Base-by-base conservation (phyloP, 2,329 filamentous ascomycete species). In the Bertia moriformis region DNA sequence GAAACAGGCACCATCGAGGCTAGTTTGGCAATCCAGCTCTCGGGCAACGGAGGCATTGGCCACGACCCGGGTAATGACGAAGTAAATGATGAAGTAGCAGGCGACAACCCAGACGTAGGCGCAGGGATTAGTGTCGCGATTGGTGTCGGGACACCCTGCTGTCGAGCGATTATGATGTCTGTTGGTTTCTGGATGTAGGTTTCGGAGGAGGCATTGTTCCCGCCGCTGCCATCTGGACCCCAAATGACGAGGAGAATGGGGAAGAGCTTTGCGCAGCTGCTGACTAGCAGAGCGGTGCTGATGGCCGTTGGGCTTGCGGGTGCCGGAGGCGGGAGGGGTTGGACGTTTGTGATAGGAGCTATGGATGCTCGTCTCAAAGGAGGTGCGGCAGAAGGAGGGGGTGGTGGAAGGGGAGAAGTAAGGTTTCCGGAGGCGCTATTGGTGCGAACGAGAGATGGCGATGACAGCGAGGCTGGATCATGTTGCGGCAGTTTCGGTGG, bases 161-260 rank as follows among this genome's bases (percentile, higher is more conserved):
- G 10, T n/a, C 24, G 24, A n/a, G n/a, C n/a, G n/a, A n/a, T n/a
- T n/a, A n/a, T n/a, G n/a, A n/a, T n/a, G n/a, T n/a, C n/a, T n/a
- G n/a, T n/a, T n/a, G n/a, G n/a, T n/a, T n/a, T n/a, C 24, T 29
- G 24, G 10, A n/a, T 29, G 10, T 10, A n/a, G n/a, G 24, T 29
- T 10, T n/a, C 24, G 24, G 24, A 10, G 24, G 10, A 10, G 10
- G 24, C 24, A n/a, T 29, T 29, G 24, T 29, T n/a, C 24, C 10
- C 10, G 32, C 32, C 10, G 15, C 15, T 35, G 32, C 32, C 75
- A 58, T 94, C 88, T 49, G 93, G 93, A 45, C 91, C 82, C 91
- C 91, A 98, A 39, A 98, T 89, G 18, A 96, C 87, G 62, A 96
- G 83, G 40, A 96, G 68, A 32, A 98, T 93, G 1, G 91, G 91